Percentiles rank a stretch among this genome's conserved stretches.
Evolutionary conservation across 2,329 filamentous ascomycete species (phyloP).

Genomic region (Pseudomassariella vexata): DNA sequence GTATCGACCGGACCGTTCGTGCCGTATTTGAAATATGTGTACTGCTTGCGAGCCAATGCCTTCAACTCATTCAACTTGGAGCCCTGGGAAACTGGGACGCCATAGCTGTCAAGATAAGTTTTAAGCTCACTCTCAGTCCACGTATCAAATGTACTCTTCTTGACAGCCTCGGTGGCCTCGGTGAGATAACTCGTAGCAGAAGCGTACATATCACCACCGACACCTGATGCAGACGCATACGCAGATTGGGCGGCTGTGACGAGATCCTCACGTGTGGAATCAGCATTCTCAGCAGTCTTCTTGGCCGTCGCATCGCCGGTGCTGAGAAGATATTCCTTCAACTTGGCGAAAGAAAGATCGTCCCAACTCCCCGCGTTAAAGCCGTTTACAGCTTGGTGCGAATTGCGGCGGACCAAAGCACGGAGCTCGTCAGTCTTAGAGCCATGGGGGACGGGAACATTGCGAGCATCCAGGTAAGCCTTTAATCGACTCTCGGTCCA

Average conservation of each 20-base stretch:
- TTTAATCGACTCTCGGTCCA: conserved; percentile 78
- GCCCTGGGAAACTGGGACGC: conserved; percentile 61
- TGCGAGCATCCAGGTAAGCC: conserved; percentile 70
- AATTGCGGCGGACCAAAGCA: conserved; percentile 66
- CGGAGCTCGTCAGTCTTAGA: conserved; percentile 69
- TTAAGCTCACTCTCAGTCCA: conserved; percentile 74
- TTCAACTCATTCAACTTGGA: conserved; percentile 64
- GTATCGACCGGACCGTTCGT: conserved; percentile 61
- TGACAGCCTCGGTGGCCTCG: conserved; percentile 58
- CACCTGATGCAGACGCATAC: conserved; percentile 53
- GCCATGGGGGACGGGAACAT: conserved; percentile 66
- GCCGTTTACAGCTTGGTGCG: conserved; percentile 62
- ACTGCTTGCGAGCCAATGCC: conserved; percentile 65
- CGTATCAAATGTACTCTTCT: conserved; percentile 61
- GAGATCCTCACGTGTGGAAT: conserved; percentile 67
- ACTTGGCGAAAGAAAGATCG: conserved; percentile 65
- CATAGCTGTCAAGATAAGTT: conserved; percentile 74
- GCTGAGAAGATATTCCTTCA: conserved; percentile 52
- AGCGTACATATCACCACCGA: conserved; percentile 53
- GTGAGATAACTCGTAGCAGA: conserved; percentile 67
- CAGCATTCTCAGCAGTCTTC: conserved; percentile 56
- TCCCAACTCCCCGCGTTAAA: conserved; percentile 76
- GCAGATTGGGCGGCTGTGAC: conserved; percentile 57
- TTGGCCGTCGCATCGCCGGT: conserved; percentile 50
- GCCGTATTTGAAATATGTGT: conserved; percentile 73